Evolutionary conservation across 345 rosid species (phyloP), one percentile per base, ranked within the genome.

Genomic region (Lepidium aucheri): DNA sequence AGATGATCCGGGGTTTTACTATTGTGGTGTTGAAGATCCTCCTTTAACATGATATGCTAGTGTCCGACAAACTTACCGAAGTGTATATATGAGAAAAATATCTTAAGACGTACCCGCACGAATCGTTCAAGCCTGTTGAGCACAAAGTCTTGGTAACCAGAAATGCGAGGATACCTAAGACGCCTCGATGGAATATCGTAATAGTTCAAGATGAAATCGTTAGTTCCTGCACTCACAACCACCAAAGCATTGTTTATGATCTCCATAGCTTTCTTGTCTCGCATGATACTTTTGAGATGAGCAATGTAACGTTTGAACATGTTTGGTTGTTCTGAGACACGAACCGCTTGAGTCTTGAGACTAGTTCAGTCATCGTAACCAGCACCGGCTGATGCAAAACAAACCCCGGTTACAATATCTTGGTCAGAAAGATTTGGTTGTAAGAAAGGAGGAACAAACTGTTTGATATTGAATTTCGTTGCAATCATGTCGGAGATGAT

Each of bases 171-270:
- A 26, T 5, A 84, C 74, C 58, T 53, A 6, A 16, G 3, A 58
- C 78, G 70, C 66, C 88, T 82, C 0, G 62, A 1, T 2, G 85
- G 82, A 33, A 80, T 9, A 34, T 69, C 1, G 60, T 81, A 84
- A 46, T 41, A 85, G 7, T 85, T 84, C 20, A 77, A 57, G 53
- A 39, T 17, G 33, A 81, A 68, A 65, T 85, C 92, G 51, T 90
- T 87, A n/a, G 87, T 57, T 26, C 89, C 90, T 3, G 92, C 83
- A 70, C 90, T 83, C 1, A 86, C 1, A 22, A 83, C 7, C 9
- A 78, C 76, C 30, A 87, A 49, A 3, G 92, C 81, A 8, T 59
- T 55, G 54, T 33, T 35, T n/a, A 84, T 34, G 1, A 78, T 81
- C 64, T 69, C 76, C 67, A 22, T 52, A 13, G 87, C 86, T 26